phyloP scores from a whole-genome alignment of 441 rosid species.

The Breynia disticha region DNA sequence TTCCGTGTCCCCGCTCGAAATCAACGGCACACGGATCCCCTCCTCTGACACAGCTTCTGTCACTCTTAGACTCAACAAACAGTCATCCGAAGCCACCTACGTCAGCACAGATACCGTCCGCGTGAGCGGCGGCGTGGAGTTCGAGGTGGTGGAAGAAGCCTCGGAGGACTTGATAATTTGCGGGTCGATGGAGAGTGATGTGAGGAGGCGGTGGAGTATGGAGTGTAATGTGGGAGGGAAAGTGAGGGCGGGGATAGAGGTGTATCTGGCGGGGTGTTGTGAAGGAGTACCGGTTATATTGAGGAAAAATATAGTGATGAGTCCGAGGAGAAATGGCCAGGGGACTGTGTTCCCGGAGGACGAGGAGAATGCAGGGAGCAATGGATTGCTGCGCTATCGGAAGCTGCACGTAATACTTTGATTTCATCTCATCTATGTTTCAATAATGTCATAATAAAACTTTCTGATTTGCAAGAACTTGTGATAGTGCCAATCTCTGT shows the following conservation, averaged over 20 bases:
- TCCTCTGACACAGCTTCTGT: slow-evolving; percentile 46
- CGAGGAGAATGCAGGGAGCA: slow-evolving; percentile 35
- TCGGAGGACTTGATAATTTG: slow-evolving; percentile 42
- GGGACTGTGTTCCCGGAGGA: slow-evolving; percentile 66
- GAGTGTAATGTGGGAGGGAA: slow-evolving; percentile 52
- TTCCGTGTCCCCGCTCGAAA: slow-evolving; percentile 52
- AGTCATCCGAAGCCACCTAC: slow-evolving; percentile 74
- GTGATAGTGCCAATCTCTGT: too few relatives aligned
- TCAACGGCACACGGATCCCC: slow-evolving; percentile 67
- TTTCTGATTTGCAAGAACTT: too few relatives aligned
- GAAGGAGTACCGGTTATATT: slow-evolving; percentile 76
- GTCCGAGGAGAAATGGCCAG: slow-evolving; percentile 53
- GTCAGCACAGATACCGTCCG: slow-evolving; percentile 76
- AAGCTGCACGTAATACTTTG: slow-evolving; percentile 38
- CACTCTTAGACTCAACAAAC: slow-evolving; percentile 54
- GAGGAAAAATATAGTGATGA: slow-evolving; percentile 64
- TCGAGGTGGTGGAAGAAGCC: slow-evolving; percentile 54
- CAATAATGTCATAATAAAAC: too few relatives aligned
- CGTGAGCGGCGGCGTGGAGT: slow-evolving; percentile 70
- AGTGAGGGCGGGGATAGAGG: slow-evolving; percentile 50
- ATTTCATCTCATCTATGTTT: too few relatives aligned
- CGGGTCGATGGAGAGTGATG: slow-evolving; percentile 68
- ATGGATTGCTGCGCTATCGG: slow-evolving; percentile 30
- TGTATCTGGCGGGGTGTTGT: slow-evolving; percentile 81
- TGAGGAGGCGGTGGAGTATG: slow-evolving; percentile 32